Evolutionary conservation across 139 green algal genomes (phyloP).

Genomic region (Diplosphaera chodatii): DNA sequence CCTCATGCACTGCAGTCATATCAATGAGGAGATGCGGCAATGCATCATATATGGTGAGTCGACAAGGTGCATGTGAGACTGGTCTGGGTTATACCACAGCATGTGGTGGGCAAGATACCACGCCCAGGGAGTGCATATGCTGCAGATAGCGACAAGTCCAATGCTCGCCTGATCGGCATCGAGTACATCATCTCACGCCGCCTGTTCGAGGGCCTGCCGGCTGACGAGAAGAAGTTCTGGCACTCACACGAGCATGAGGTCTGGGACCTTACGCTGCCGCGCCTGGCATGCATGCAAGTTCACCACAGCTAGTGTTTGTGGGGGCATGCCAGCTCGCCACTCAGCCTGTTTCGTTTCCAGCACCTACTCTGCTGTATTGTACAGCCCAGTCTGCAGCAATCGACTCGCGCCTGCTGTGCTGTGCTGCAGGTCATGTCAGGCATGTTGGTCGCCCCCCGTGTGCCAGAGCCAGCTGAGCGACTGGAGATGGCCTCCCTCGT

Average conservation of each 20-base stretch:
- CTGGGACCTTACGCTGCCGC: constrained; percentile 27
- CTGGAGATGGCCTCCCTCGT: constrained; percentile 46
- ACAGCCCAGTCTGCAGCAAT: too few species aligned
- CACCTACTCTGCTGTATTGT: too few species aligned
- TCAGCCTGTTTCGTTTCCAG: too few species aligned
- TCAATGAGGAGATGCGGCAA: constrained; percentile 49
- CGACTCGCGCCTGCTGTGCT: too few species aligned
- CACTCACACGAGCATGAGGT: constrained; percentile 75
- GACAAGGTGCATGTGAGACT: neutral
- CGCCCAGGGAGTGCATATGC: neutral
- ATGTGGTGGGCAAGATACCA: too few species aligned
- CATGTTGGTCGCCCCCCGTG: constrained; percentile 15
- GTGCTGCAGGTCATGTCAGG: constrained; percentile 10
- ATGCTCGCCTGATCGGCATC: constrained; percentile 60
- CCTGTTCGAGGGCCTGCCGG: constrained; percentile 53
- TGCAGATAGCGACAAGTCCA: constrained; percentile 14
- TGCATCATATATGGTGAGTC: constrained; percentile 55
- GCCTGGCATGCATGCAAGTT: too few species aligned
- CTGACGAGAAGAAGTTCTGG: constrained; percentile 73
- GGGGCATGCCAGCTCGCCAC: too few species aligned
- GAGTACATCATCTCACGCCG: constrained; percentile 58
- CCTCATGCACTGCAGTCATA: neutral
- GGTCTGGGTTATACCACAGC: too few species aligned
- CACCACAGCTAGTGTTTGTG: too few species aligned
- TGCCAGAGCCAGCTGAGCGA: constrained; percentile 37